Evolutionary conservation across 345 rosid genomes (phyloP).

Genomic region (Citrus inodora): DNA sequence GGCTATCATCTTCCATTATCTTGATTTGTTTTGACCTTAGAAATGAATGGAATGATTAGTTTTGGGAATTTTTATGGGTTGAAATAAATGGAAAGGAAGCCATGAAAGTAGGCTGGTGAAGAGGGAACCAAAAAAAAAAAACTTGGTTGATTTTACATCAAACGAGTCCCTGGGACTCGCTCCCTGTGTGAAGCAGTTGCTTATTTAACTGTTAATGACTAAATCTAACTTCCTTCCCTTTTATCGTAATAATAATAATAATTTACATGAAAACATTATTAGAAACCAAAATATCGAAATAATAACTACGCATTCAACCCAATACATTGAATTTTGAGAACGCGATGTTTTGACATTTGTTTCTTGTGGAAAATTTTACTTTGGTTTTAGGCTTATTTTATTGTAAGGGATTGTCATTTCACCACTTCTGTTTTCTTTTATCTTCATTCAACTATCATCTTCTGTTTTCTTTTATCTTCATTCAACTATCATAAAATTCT

Average conservation of each 20-base stretch:
- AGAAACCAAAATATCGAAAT: no score
- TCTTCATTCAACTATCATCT: fast-evolving
- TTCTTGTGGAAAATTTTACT: no score
- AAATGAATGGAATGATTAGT: no score
- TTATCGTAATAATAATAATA: no score
- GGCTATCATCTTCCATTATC: constrained; percentile 59
- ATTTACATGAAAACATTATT: no score
- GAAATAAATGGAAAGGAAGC: constrained; percentile 30
- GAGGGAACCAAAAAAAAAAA: constrained; percentile 16
- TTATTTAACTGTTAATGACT: constrained; percentile 5
- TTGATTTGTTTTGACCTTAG: neutral
- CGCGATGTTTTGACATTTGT: no score
- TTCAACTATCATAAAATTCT: no score
- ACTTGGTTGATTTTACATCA: constrained; percentile 19
- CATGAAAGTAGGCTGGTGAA: constrained; percentile 42
- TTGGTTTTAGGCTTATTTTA: no score
- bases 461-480: fast-evolving
- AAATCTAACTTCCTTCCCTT: neutral
- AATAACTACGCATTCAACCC: no score
- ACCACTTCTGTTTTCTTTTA: fast-evolving
- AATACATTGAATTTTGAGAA: no score
- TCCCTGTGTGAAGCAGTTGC: constrained; percentile 17
- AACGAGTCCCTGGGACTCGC: constrained; percentile 35
- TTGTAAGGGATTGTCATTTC: no score
- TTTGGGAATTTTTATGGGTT: constrained; percentile 2